These are phyloP conservation scores for Phytophthora cryptogea DNA, from an alignment of 352 stramenopile species.

Conservation along the genomic window DNA sequence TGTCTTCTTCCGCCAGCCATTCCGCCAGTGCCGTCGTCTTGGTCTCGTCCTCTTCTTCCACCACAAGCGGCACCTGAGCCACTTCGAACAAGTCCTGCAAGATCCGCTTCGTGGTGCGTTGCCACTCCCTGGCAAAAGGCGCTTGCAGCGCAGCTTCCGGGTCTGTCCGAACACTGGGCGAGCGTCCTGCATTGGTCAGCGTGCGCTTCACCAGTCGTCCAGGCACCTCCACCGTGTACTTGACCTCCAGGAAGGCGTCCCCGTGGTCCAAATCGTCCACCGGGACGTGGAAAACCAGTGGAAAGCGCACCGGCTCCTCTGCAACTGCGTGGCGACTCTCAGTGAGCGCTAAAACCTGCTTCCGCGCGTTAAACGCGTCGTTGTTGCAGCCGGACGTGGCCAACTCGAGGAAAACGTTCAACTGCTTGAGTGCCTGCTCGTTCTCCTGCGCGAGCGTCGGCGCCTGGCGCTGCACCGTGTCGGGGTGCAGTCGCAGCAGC, in stretches of 20 bases:
- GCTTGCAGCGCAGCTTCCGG: conserved; percentile 41
- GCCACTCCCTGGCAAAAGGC: conserved; percentile 70
- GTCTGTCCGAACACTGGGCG: conserved; percentile 23
- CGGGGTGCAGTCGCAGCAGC: conserved; percentile 69
- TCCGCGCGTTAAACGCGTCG: conserved; percentile 59
- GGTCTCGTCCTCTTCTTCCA: conserved; percentile 8
- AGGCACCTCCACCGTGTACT: conserved; percentile 61
- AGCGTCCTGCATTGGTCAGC: conserved; percentile 42
- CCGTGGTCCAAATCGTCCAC: conserved; percentile 19
- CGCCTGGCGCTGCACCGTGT: conserved; percentile 60
- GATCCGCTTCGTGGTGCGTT: conserved; percentile 63
- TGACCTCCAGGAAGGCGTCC: conserved; percentile 26
- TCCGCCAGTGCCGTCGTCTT: conserved; percentile 45
- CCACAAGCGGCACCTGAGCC: conserved; percentile 51
- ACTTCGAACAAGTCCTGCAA: conserved; percentile 65
- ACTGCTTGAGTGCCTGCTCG: conserved; percentile 75
- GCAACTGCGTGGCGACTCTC: conserved; percentile 9
- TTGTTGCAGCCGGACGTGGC: conserved; percentile 71
- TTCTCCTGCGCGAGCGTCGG: conserved; percentile 52
- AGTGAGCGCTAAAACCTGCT: conserved; percentile 48
- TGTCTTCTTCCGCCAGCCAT: conserved; percentile 60
- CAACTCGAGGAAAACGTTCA: conserved; percentile 79
- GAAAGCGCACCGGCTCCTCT: conserved; percentile 49
- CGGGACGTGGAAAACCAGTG: conserved; percentile 61
- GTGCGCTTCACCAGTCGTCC: conserved; percentile 57